phyloP scores from a whole-genome alignment of 225 moss, liverwort and hornwort species.

The Marchantia polymorpha region DNA sequence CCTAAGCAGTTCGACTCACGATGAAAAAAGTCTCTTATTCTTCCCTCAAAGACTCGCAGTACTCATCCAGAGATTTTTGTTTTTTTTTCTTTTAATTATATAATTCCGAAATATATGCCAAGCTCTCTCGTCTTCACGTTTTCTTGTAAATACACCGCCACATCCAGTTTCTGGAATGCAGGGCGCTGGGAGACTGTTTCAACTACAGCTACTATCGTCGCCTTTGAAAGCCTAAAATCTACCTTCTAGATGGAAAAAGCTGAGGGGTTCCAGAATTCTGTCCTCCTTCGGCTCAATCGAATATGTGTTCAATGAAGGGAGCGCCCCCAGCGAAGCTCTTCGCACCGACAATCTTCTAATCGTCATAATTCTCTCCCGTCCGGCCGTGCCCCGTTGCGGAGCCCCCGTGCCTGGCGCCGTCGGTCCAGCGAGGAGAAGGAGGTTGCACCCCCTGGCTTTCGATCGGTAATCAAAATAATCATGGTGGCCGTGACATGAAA shows the following conservation, averaged over 20 bases:
- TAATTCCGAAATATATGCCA: too few relatives aligned
- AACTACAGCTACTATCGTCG: neutral
- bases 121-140: neutral
- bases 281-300: neutral
- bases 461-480: slow-evolving; percentile 8
- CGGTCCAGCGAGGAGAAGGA: neutral
- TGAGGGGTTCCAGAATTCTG: neutral
- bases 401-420: neutral
- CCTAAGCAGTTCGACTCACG: too few relatives aligned
- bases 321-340: neutral
- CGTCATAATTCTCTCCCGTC: too few relatives aligned
- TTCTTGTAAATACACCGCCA: slow-evolving; percentile 4
- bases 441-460: slow-evolving; percentile 9
- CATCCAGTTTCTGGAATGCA: slow-evolving; percentile 1
- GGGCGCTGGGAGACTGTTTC: neutral
- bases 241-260: neutral
- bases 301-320: neutral
- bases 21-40: too few relatives aligned
- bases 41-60: too few relatives aligned
- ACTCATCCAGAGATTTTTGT: too few relatives aligned
- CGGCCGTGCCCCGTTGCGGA: too few relatives aligned
- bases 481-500: neutral
- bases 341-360: neutral
- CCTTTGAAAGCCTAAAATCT: neutral
- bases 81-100: too few relatives aligned